A percentile compares a stretch with the other conserved stretches of the same genome.
Conservation (phyloP, 495 filamentous ascomycete genomes). For the Pyrenula massariospora region DNA sequence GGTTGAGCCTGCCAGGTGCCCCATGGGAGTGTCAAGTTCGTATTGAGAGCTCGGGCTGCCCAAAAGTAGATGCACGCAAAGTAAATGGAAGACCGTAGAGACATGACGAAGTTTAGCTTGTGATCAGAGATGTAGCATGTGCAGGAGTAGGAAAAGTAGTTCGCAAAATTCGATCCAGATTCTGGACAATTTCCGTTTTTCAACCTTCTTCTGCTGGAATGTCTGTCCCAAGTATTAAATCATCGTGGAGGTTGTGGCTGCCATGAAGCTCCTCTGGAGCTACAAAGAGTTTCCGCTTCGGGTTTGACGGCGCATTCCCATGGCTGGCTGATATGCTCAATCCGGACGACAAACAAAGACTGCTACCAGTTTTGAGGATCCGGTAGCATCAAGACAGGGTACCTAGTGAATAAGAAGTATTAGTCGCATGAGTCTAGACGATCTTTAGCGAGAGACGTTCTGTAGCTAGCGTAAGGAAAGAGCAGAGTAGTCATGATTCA, state of each 20-base stretch:
- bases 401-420: not conserved
- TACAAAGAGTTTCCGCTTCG: not conserved
- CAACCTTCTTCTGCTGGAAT: not conserved
- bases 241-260: not conserved
- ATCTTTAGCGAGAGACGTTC: not conserved
- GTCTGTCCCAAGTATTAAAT: not conserved
- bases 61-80: not conserved
- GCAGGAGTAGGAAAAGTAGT: not conserved
- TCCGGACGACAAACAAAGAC: not conserved
- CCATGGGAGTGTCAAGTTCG: not conserved
- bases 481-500: not conserved
- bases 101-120: not conserved
- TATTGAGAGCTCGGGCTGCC: not conserved
- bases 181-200: not conserved
- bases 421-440: not conserved
- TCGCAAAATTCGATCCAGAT: not conserved
- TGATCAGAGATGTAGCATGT: not conserved
- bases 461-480: not conserved
- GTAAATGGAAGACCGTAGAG: not conserved
- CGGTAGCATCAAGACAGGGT: not conserved
- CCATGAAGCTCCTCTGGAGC: not conserved
- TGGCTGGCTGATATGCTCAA: not conserved
- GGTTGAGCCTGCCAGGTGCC: not conserved
- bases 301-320: not conserved
- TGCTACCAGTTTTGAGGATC: not conserved